These are phyloP conservation scores for Trichosanthes truncata DNA, from an alignment of 306 rosid genomes.

Conservation along the genomic window DNA sequence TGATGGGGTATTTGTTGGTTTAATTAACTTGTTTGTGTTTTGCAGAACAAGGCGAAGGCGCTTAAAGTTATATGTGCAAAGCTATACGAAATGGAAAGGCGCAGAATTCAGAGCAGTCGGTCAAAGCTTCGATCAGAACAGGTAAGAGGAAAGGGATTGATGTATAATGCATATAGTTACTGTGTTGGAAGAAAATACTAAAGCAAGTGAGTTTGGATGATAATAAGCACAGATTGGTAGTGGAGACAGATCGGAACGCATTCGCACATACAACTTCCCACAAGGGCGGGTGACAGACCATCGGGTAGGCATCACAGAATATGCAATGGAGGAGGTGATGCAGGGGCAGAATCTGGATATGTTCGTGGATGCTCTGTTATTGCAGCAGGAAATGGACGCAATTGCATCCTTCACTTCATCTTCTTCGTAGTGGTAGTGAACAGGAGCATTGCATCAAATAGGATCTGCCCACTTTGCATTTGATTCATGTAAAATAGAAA, in stretches of 20 bases:
- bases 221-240: constrained; percentile 62
- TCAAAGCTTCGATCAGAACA: constrained; percentile 76
- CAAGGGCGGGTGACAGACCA: constrained; percentile 96
- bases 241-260: constrained; percentile 91
- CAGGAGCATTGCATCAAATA: background rate
- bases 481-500: background rate
- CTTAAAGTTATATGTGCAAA: constrained; percentile 79
- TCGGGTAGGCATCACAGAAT: constrained; percentile 71
- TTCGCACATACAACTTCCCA: constrained; percentile 80
- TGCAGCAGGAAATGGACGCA: constrained; percentile 86
- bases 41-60: constrained; percentile 85
- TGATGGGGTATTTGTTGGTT: background rate
- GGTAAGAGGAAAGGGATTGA: constrained; percentile 23
- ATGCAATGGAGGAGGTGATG: constrained; percentile 73
- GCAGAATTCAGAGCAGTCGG: constrained; percentile 49
- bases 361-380: constrained; percentile 69
- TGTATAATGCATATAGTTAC: background rate
- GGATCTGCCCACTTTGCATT: background rate
- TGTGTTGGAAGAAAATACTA: background rate
- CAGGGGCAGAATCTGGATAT: constrained; percentile 68
- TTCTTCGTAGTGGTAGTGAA: background rate
- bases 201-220: background rate
- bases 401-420: constrained; percentile 48
- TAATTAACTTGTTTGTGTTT: background rate
- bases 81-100: constrained; percentile 79